A percentile compares a stretch with the other conserved stretches of the same genome.
Conservation (phyloP, 169 alveolate species). For the Fabrea salina region DNA sequence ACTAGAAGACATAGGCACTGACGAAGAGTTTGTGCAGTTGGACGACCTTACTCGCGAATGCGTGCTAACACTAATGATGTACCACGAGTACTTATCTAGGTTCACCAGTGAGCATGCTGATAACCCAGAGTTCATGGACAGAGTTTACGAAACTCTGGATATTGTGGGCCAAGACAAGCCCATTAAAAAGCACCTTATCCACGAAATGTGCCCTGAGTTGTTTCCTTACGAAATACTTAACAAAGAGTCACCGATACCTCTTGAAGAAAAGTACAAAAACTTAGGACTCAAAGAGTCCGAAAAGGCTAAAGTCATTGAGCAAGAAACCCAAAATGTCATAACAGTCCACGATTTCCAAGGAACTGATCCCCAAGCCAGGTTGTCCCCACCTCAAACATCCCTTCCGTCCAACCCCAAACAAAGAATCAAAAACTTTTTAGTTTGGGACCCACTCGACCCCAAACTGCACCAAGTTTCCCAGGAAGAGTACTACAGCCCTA, state of each 20-base stretch:
- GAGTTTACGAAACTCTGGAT: not conserved
- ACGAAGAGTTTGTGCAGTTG: not conserved
- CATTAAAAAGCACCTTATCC: not conserved
- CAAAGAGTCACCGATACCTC: not conserved
- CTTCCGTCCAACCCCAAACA: not conserved
- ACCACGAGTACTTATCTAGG: not conserved
- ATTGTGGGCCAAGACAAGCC: not conserved
- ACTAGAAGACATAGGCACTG: not conserved
- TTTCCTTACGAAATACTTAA: not conserved
- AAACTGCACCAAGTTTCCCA: not conserved
- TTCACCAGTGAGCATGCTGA: not conserved
- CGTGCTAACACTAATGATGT: not conserved
- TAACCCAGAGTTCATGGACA: not conserved
- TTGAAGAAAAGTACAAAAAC: conserved; percentile 19
- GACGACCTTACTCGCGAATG: not conserved
- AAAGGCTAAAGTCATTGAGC: not conserved
- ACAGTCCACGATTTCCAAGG: not conserved
- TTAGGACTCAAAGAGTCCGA: not conserved
- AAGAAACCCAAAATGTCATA: not conserved
- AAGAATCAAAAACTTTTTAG: not conserved
- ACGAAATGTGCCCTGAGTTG: conserved; percentile 24
- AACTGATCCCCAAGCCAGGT: not conserved
- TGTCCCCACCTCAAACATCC: conserved; percentile 11
- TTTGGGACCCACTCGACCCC: conserved; percentile 24
- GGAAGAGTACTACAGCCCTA: not conserved